Percentiles rank a stretch among this genome's conserved stretches.
Evolutionary conservation across 2,329 filamentous ascomycete genomes (phyloP).

Genomic region (Chaetomium globosum): DNA sequence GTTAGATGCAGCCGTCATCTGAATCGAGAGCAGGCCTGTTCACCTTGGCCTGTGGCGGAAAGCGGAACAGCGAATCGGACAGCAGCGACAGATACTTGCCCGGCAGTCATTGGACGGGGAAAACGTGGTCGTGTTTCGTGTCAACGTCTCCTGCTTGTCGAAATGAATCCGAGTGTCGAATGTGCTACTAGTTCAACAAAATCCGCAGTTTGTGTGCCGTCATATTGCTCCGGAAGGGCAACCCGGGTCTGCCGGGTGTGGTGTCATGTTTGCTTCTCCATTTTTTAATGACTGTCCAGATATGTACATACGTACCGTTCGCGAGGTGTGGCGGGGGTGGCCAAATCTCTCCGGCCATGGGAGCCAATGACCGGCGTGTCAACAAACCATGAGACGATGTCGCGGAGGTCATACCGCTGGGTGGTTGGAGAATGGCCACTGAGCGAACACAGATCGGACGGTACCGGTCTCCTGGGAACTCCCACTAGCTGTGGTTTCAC

Average conservation of each 20-base stretch:
- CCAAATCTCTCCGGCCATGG: neutral
- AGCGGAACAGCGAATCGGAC: constrained; percentile 21
- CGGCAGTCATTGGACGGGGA: constrained; percentile 13
- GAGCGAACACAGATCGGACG: constrained; percentile 8
- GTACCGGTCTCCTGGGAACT: constrained; percentile 27
- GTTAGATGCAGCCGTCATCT: constrained; percentile 13
- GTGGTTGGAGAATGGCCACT: neutral
- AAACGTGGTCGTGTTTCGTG: constrained; percentile 13
- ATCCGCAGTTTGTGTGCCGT: constrained; percentile 14
- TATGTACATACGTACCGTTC: neutral
- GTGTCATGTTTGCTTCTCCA: constrained; percentile 21
- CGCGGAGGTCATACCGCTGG: neutral
- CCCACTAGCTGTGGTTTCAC: constrained; percentile 14
- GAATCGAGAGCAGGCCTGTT: constrained; percentile 18
- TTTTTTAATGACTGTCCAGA: neutral
- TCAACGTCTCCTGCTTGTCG: neutral
- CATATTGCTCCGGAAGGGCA: neutral
- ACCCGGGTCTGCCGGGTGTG: constrained; percentile 1
- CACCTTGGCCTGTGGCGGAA: constrained; percentile 6
- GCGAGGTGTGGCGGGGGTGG: neutral
- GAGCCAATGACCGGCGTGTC: neutral
- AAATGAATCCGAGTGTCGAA: neutral
- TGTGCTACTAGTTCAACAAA: constrained; percentile 7
- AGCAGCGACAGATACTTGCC: constrained; percentile 15
- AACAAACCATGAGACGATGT: neutral